phyloP scores from a whole-genome alignment of 495 filamentous ascomycete genomes.

The Parathielavia hyrcaniae region DNA sequence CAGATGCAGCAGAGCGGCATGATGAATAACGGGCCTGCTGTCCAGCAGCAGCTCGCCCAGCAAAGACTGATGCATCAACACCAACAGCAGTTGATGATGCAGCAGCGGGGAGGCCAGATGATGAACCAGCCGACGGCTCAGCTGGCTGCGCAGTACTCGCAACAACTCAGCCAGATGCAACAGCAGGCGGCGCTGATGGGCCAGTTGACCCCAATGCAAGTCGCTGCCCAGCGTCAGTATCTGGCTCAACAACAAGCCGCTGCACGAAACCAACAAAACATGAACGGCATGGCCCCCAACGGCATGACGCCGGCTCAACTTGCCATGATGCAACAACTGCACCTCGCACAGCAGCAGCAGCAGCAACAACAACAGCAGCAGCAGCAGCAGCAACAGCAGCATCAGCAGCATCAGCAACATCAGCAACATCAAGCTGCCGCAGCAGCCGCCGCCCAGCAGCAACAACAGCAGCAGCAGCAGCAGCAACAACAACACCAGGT shows the following conservation, averaged over 20 bases:
- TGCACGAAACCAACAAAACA: slow-evolving; percentile 28
- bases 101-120: slow-evolving; percentile 34
- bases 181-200: slow-evolving; percentile 26
- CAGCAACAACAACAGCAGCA: slow-evolving; percentile 36
- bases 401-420: slow-evolving; percentile 27
- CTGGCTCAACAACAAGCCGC: slow-evolving; percentile 16
- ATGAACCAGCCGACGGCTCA: slow-evolving; percentile 21
- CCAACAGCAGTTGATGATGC: slow-evolving; percentile 37
- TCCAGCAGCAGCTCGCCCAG: slow-evolving; percentile 30
- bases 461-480: slow-evolving; percentile 31
- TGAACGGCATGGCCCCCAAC: slow-evolving; percentile 30
- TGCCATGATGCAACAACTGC: slow-evolving; percentile 35
- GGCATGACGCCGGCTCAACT: slow-evolving; percentile 36
- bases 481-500: slow-evolving; percentile 36
- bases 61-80: slow-evolving; percentile 30
- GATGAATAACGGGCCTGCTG: slow-evolving; percentile 27
- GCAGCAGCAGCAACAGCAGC: slow-evolving; percentile 30
- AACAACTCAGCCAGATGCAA: slow-evolving; percentile 31
- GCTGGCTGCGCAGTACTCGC: slow-evolving; percentile 33
- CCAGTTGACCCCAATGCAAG: slow-evolving; percentile 19
- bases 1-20: slow-evolving; percentile 36
- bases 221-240: slow-evolving; percentile 37
- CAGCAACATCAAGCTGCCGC: slow-evolving; percentile 29
- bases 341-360: slow-evolving; percentile 32
- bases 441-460: slow-evolving; percentile 33